These are phyloP conservation scores for Salix dunnii DNA, from an alignment of 345 rosid genomes.

Conservation along the genomic window DNA sequence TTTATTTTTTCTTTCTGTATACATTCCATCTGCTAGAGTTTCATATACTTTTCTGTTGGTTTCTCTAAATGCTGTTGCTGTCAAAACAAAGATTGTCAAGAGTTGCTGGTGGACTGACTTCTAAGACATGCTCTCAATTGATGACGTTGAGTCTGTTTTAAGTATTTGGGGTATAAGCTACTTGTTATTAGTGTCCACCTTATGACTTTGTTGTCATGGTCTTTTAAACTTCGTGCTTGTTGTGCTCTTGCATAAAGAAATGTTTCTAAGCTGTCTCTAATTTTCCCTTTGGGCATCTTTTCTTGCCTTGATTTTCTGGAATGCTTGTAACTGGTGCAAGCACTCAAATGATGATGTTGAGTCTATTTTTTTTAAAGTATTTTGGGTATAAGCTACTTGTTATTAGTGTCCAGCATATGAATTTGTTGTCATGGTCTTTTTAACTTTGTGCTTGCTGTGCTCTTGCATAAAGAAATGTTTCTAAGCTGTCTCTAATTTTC, in stretches of 20 bases:
- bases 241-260: neutral
- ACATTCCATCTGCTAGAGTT: neutral
- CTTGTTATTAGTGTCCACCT: neutral
- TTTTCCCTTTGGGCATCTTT: constrained; percentile 31
- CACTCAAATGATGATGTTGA: neutral
- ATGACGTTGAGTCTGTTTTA: neutral
- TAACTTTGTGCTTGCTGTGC: neutral
- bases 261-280: neutral
- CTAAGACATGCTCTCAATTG: neutral
- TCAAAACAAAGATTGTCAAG: neutral
- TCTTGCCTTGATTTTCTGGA: constrained; percentile 19
- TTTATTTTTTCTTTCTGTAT: neutral
- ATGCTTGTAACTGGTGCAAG: too few species aligned
- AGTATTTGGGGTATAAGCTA: neutral
- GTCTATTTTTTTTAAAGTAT: neutral
- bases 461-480: neutral
- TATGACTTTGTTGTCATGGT: neutral
- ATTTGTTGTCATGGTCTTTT: neutral
- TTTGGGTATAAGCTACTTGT: neutral
- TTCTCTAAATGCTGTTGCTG: neutral
- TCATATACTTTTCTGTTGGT: neutral
- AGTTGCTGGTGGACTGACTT: neutral
- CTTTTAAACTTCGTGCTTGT: neutral
- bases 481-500: constrained; percentile 12
- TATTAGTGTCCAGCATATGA: neutral